phyloP scores from a whole-genome alignment of 805 yeast species.

The Saturnispora galanensis region DNA sequence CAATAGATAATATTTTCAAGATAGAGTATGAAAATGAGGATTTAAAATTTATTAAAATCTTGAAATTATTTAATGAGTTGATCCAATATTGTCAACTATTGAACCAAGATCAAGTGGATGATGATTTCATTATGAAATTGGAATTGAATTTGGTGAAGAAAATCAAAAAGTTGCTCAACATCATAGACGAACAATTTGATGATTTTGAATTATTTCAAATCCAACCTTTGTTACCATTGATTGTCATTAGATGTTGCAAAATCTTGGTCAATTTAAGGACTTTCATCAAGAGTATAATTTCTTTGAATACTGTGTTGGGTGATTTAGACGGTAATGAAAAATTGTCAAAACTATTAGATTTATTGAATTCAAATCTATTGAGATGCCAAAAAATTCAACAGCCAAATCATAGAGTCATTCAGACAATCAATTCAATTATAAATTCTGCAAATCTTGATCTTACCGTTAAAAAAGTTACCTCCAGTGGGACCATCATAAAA shows the following conservation, averaged over 20 bases:
- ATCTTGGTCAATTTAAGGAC: constrained; percentile 13
- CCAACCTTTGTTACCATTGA: constrained; percentile 21
- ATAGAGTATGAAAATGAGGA: constrained; percentile 14
- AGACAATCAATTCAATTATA: constrained; percentile 12
- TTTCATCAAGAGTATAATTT: constrained; percentile 17
- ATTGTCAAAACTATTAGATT: constrained; percentile 5
- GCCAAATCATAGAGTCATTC: constrained; percentile 12
- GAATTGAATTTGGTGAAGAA: constrained; percentile 24
- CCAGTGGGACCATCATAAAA: constrained; percentile 9
- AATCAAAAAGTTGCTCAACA: constrained; percentile 20
- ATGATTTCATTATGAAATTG: constrained; percentile 21
- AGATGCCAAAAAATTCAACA: constrained; percentile 14
- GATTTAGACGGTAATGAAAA: too few species aligned
- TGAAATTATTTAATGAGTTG: constrained; percentile 19
- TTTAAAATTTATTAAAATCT: constrained; percentile 21
- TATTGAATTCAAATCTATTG: constrained; percentile 8
- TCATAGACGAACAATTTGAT: constrained; percentile 24
- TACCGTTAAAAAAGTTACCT: constrained; percentile 7
- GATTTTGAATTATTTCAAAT: constrained; percentile 20
- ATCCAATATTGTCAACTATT: constrained; percentile 10
- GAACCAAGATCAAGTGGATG: not conserved
- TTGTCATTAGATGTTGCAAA: constrained; percentile 21
- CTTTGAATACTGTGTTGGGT: constrained; percentile 14
- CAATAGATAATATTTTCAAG: constrained; percentile 10
- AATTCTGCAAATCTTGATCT: constrained; percentile 7